Evolutionary conservation across 768 basidiomycete species (phyloP).

Genomic region (Fistulinella prunicolor): DNA sequence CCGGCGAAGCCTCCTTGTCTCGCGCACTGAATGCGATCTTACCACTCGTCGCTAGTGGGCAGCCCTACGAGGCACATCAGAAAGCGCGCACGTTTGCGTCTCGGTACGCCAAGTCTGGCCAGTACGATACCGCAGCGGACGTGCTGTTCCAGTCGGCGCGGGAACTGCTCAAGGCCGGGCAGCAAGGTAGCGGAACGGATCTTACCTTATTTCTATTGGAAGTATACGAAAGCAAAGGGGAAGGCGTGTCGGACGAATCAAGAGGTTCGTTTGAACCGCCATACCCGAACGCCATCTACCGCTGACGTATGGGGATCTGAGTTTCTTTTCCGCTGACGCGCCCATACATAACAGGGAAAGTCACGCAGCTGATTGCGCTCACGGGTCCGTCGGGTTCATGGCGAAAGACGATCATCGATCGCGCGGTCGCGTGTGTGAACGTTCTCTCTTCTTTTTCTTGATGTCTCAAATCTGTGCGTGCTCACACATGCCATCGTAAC

Average conservation of each 20-base stretch:
- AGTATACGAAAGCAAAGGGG: constrained; percentile 74
- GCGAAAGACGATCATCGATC: constrained; percentile 89
- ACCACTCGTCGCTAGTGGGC: constrained; percentile 66
- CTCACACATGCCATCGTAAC: constrained; percentile 12
- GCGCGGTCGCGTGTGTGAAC: constrained; percentile 70
- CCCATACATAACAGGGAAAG: constrained; percentile 50
- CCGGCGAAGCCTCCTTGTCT: constrained; percentile 43
- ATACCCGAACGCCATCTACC: too few species aligned
- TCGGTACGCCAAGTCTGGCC: constrained; percentile 74
- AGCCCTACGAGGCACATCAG: constrained; percentile 91
- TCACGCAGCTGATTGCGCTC: constrained; percentile 90
- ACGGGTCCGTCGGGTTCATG: constrained; percentile 77
- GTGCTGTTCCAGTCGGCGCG: constrained; percentile 89
- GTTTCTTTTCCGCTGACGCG: not conserved
- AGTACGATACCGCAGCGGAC: constrained; percentile 86
- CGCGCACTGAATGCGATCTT: constrained; percentile 74
- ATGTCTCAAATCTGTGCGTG: constrained; percentile 9
- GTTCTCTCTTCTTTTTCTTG: too few species aligned
- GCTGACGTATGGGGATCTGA: too few species aligned
- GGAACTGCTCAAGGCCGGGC: constrained; percentile 84
- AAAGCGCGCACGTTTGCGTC: constrained; percentile 95
- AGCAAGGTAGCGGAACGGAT: constrained; percentile 90
- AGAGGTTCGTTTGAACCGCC: too few species aligned
- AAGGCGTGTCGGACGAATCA: constrained; percentile 70
- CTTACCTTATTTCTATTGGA: constrained; percentile 76